Base-by-base conservation (phyloP, 345 rosid species). In the Erodium maritimum region DNA sequence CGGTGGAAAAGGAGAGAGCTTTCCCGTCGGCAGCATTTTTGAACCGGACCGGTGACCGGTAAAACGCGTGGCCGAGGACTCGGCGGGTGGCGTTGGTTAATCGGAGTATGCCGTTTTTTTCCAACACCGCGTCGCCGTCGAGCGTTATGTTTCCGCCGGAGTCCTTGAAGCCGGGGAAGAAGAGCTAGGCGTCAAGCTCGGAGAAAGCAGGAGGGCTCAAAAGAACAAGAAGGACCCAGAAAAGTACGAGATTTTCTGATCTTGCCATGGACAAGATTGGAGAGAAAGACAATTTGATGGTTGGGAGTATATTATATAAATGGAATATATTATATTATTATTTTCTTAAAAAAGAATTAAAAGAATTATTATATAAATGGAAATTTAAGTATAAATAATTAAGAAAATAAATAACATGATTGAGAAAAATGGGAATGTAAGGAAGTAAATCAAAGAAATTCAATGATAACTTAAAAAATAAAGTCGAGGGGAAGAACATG, bases 21-120 rank as follows among this genome's bases (percentile, higher is more conserved):
- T 65, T 77, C 54, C 72, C 77, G 45, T 21, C 54, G 17, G 67
- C 59, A 9, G 72, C 12, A 74, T 64, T 65, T 76, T 80, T 88
- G 80, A 88, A 81, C 50, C 53, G 74, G 61, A 86, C 51, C 2
- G 81, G 93, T 34, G 76, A 65, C 2, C 90, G 74, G 76, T 88
- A 82, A 72, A 91, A 88, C 56, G 93, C 95, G 68, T 86, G 98
- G 24, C 98, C 98, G 18, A 76, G 56, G 55, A 71, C 71, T 1
- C 89, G 76, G 42, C 23, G 67, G 2, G 82, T 71, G 33, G 71
- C 73, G 68, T 84, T 67, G 0, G 96, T 91, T 55, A 91, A 74
- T 53, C 68, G 66, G 29, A 91, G 78, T 34, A 80, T 12, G 56
- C 98, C 96, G 42, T 75, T 69, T 20, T 53, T 17, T 19, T 67